Evolutionary conservation across 1,284 basidiomycete species (phyloP), one percentile per base, ranked within the genome.

Genomic region (Filobasidium uniguttulatum): DNA sequence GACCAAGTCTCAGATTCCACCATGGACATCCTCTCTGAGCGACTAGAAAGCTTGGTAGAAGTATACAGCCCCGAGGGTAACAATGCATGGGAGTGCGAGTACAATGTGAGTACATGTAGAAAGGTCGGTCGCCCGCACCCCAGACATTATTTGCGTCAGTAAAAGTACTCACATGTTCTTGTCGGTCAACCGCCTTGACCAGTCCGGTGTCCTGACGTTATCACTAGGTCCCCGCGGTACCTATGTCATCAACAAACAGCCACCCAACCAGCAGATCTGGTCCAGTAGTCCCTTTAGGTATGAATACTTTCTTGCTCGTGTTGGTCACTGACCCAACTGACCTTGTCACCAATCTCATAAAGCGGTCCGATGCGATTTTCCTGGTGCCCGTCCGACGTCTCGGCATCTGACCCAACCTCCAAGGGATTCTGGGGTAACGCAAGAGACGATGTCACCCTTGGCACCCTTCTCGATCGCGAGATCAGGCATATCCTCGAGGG

Each of bases 211-310:
- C 28, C 71, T 98, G 52, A 98, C 88, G 2, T 77, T 97, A 46
- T 75, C 76, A 43, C 74, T 96, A 17, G 89, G 85, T 30, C 73
- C 77, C 7, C 74, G 83, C 55, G 91, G 91, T 17, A 97, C 87
- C n/a, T 98, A 96, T 71, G 93, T 97, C 35, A 85, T 98, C 72
- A 98, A 98, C 73, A 98, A 98, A 74, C 93, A 98, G 69, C 93
- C 93, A 8, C 93, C 94, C 5, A 97, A 97, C 66, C 89, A 90
- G 69, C 94, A 98, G 68, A 97, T 98, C 63, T 98, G 93, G 93
- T 75, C 98, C 29, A 91, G 87, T 10, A 93, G 88, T 30, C 93
- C 93, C 0, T 64, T 81, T 55, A 86, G 81, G 83, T 82, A 31
- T n/a, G 51, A 5, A 5, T 5, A 4, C n/a, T n/a, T n/a, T 40